phyloP scores from a whole-genome alignment of 148 eudicot species.

The Cornus florida region DNA sequence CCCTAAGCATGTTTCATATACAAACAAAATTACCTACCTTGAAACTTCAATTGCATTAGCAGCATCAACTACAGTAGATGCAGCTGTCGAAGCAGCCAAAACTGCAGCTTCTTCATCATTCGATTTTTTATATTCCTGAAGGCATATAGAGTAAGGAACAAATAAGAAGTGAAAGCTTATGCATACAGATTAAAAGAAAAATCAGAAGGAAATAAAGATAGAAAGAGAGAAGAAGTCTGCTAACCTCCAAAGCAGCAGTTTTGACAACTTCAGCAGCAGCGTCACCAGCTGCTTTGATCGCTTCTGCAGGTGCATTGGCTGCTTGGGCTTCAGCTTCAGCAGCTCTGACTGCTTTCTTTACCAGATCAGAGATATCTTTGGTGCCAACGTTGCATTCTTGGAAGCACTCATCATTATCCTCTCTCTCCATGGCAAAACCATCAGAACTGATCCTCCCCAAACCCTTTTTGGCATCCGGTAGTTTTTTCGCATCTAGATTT shows the following conservation, averaged over 20 bases:
- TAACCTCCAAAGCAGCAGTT: conserved; percentile 86
- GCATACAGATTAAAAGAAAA: neutral
- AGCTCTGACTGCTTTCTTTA: conserved; percentile 84
- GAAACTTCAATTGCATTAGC: conserved; percentile 70
- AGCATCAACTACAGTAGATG: conserved; percentile 92
- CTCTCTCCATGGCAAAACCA: conserved; percentile 44
- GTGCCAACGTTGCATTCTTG: conserved; percentile 76
- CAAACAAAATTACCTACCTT: conserved; percentile 48
- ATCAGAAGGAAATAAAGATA: neutral
- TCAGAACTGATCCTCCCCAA: conserved; percentile 35
- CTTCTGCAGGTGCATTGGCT: conserved; percentile 81
- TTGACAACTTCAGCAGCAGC: conserved; percentile 97
- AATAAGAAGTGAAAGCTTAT: neutral
- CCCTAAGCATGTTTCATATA: neutral
- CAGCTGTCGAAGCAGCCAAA: conserved; percentile 87
- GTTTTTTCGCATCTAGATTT: conserved; percentile 46
- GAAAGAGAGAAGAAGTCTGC: neutral
- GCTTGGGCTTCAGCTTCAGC: conserved; percentile 98
- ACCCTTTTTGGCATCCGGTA: conserved; percentile 40
- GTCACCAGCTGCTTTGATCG: conserved; percentile 92
- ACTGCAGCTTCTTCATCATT: conserved; percentile 90
- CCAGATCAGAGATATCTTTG: conserved; percentile 80
- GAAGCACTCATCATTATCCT: conserved; percentile 76
- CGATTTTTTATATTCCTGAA: conserved; percentile 61
- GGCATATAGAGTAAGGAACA: neutral